A percentile compares a stretch with the other conserved stretches of the same genome.
These are phyloP conservation scores for Paxillus rubicundulus DNA, from an alignment of 768 basidiomycete species.

Conservation along the genomic window DNA sequence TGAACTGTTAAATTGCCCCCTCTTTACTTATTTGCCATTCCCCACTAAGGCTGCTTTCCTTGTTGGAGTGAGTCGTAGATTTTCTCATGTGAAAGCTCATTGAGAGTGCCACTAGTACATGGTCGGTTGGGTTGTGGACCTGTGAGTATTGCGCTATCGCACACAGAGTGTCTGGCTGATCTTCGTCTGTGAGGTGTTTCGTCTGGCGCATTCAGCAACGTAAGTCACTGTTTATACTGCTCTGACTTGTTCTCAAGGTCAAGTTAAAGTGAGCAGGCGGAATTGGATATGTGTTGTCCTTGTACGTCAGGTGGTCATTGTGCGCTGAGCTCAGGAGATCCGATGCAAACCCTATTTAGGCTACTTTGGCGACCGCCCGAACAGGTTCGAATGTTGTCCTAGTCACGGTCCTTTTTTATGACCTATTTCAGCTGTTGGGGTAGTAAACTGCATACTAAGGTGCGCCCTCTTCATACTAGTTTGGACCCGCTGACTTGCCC, in stretches of 20 bases:
- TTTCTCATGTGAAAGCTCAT: too few relatives aligned
- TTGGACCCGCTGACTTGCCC: background rate
- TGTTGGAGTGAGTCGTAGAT: slow-evolving; percentile 7
- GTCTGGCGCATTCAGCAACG: slow-evolving; percentile 20
- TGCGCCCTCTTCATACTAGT: background rate
- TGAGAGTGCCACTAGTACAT: background rate
- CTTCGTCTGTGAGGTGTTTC: too few relatives aligned
- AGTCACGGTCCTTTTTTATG: background rate
- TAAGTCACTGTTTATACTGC: background rate
- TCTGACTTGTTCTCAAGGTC: background rate
- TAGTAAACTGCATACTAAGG: slow-evolving; percentile 2
- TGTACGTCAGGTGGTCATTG: slow-evolving; percentile 7
- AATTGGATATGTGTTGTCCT: slow-evolving; percentile 8
- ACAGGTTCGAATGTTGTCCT: background rate
- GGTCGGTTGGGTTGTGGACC: slow-evolving; percentile 2
- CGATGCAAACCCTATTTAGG: background rate
- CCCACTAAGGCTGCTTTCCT: too few relatives aligned
- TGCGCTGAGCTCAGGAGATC: too few relatives aligned
- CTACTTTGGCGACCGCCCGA: slow-evolving; percentile 4
- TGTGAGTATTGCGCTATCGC: background rate
- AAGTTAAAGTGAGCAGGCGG: slow-evolving; percentile 9
- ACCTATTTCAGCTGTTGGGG: slow-evolving; percentile 6
- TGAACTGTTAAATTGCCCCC: background rate
- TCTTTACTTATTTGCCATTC: too few relatives aligned
- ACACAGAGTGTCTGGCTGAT: too few relatives aligned